phyloP scores from a whole-genome alignment of 2,329 filamentous ascomycete genomes.

The Cladosporium sp. region DNA sequence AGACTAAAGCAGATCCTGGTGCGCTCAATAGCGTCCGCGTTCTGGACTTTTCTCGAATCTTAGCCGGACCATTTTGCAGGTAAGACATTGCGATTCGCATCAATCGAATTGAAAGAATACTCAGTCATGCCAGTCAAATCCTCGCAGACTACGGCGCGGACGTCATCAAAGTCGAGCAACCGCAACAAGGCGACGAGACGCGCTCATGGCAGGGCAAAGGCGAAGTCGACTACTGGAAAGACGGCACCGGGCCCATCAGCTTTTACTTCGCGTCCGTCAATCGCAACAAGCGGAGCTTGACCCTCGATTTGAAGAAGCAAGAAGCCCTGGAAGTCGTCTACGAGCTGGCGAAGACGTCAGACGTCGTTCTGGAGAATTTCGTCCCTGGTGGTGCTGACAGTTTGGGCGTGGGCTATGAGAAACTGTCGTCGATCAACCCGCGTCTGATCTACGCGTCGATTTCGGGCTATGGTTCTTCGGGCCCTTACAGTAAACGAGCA shows the following conservation, averaged over 20 bases:
- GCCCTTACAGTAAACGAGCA: conserved; percentile 40
- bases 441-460: conserved; percentile 42
- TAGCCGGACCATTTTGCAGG: conserved; percentile 19
- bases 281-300: conserved; percentile 42
- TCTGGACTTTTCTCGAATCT: conserved; percentile 26
- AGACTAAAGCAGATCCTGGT: neutral
- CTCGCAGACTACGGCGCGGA: conserved; percentile 31
- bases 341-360: conserved; percentile 33
- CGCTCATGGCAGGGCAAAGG: conserved; percentile 30
- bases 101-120: neutral
- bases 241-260: conserved; percentile 33
- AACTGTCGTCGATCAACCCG: conserved; percentile 35
- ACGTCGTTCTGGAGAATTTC: conserved; percentile 44
- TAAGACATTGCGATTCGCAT: no score
- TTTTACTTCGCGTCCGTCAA: conserved; percentile 44
- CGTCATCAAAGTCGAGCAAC: conserved; percentile 30
- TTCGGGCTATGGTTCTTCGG: conserved; percentile 40
- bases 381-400: conserved; percentile 40
- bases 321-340: conserved; percentile 32
- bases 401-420: conserved; percentile 39
- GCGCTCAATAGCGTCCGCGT: conserved; percentile 21
- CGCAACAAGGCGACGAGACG: conserved; percentile 25
- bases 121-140: conserved; percentile 14
- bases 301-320: conserved; percentile 37
- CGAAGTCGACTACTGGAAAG: conserved; percentile 27